Base-by-base conservation (phyloP, 2,329 filamentous ascomycete species). In the Scleromitrula shiraiana region DNA sequence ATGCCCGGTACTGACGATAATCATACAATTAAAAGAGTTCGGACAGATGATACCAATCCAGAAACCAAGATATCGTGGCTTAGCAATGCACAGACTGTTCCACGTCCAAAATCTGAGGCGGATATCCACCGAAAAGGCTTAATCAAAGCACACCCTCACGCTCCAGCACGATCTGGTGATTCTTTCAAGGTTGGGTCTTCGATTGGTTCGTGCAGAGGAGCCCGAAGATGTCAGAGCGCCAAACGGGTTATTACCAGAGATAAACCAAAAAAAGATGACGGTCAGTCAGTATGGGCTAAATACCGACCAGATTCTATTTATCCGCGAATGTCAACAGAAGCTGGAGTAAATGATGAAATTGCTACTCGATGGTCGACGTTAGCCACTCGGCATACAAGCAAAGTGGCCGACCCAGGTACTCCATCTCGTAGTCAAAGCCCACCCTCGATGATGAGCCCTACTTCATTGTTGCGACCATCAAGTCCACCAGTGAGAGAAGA, bases 121-220 rank as follows among this genome's bases (percentile, higher is more conserved):
- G 17, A 41, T 14, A 7, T n/a, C 29, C 26, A 41, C 7, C 29
- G 37, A 5, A 24, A 41, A 14, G 24, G 30, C 5, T 26, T 52
- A 2, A 24, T 59, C 4, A 53, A 46, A 37, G 38, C 41, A 24
- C 55, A 56, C 47, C 53, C 56, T 0, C 48, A 53, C 33, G 53
- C 55, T 14, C 30, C 47, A 23, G 27, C 55, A 26, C 52, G 57
- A 17, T 48, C 41, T 40, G 51, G 52, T 1, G 32, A 51, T 20
- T 24, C 41, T 2, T 35, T 48, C 7, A 35, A 38, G 3, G 46
- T 56, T 19, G 58, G 56, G 4, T 58, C 52, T 23, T 44, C 56
- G 1, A 48, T 60, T 33, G 58, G 58, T 12, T 24, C 46, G 7
- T 49, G 47, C 29, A 40, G 50, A 2, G 44, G 48, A 10, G 50